A percentile compares a stretch with the other conserved stretches of the same genome.
Conservation (phyloP, 2,329 filamentous ascomycete genomes). For the Helotiales sp. region DNA sequence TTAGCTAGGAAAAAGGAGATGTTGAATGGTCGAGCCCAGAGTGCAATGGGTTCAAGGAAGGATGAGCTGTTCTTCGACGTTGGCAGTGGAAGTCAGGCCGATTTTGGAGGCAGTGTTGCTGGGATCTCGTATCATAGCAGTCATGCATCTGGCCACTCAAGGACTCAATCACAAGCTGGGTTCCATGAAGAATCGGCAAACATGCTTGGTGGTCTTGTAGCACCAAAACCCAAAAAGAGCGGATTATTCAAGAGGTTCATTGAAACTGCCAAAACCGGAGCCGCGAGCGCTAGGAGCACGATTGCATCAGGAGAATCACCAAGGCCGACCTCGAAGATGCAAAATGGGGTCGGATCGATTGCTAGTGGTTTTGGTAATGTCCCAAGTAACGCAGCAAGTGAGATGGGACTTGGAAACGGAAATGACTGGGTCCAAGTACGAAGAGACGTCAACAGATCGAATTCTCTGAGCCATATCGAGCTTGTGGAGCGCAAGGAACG, state of each 20-base stretch:
- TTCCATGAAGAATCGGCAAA: conserved; percentile 63
- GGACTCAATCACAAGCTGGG: conserved; percentile 64
- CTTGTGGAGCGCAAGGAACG: conserved; percentile 80
- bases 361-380: conserved; percentile 45
- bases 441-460: conserved; percentile 92
- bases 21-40: conserved; percentile 56
- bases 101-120: conserved; percentile 62
- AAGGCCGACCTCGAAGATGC: conserved; percentile 30
- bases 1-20: conserved; percentile 71
- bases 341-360: conserved; percentile 47
- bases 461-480: conserved; percentile 88
- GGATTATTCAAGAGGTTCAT: conserved; percentile 96
- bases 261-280: conserved; percentile 89
- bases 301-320: conserved; percentile 64
- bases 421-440: conserved; percentile 98
- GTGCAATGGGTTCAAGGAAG: conserved; percentile 62
- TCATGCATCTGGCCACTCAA: conserved; percentile 57
- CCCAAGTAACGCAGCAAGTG: conserved; percentile 56
- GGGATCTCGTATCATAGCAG: conserved; percentile 91
- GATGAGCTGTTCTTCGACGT: conserved; percentile 33
- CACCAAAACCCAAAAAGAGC: conserved; percentile 76
- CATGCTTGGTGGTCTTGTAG: conserved; percentile 74
- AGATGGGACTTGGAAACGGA: conserved; percentile 65
- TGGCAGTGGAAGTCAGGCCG: conserved; percentile 28
- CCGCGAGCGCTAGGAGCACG: conserved; percentile 83